Conservation (phyloP, 495 filamentous ascomycete species). For the Sabuloglossum arenarium region DNA sequence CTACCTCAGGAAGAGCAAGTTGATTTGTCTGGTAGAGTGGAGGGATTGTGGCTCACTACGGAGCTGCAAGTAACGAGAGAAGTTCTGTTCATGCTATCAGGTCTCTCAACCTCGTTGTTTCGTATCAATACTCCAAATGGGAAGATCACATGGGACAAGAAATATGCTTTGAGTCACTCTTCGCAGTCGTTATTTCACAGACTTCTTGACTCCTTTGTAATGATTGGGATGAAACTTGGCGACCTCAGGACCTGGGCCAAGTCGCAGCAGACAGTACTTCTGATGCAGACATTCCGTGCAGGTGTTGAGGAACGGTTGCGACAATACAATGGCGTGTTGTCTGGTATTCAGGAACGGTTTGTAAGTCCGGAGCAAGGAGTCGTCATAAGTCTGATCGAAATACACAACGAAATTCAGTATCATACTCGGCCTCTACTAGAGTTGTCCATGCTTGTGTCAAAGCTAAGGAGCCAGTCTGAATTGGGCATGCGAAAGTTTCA, state of each 20-base stretch:
- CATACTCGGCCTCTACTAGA: slow-evolving; percentile 30
- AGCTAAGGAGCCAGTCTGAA: slow-evolving; percentile 12
- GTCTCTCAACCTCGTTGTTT: slow-evolving; percentile 56
- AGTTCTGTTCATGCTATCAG: slow-evolving; percentile 63
- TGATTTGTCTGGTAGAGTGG: slow-evolving; percentile 5
- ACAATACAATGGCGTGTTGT: slow-evolving; percentile 24
- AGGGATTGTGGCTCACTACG: slow-evolving; percentile 26
- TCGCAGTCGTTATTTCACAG: slow-evolving; percentile 20
- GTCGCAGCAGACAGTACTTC: slow-evolving; percentile 20
- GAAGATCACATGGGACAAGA: slow-evolving; percentile 17
- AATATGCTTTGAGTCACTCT: slow-evolving; percentile 20
- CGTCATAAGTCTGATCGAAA: slow-evolving; percentile 33
- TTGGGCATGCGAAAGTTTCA: slow-evolving; percentile 20
- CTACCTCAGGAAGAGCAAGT: background rate
- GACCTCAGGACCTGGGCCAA: slow-evolving; percentile 24
- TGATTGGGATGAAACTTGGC: slow-evolving; percentile 26
- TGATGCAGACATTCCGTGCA: slow-evolving; percentile 34
- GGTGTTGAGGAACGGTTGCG: slow-evolving; percentile 22
- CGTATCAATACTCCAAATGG: slow-evolving; percentile 26
- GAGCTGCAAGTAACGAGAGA: slow-evolving; percentile 63
- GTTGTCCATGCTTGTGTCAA: slow-evolving; percentile 26
- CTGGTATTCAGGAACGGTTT: slow-evolving; percentile 23
- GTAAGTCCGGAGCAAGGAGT: slow-evolving; percentile 16
- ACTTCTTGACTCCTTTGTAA: slow-evolving; percentile 21
- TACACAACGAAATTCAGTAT: slow-evolving; percentile 38